Base-by-base conservation (phyloP, 2,329 filamentous ascomycete species). In the Clonostachys rosea region DNA sequence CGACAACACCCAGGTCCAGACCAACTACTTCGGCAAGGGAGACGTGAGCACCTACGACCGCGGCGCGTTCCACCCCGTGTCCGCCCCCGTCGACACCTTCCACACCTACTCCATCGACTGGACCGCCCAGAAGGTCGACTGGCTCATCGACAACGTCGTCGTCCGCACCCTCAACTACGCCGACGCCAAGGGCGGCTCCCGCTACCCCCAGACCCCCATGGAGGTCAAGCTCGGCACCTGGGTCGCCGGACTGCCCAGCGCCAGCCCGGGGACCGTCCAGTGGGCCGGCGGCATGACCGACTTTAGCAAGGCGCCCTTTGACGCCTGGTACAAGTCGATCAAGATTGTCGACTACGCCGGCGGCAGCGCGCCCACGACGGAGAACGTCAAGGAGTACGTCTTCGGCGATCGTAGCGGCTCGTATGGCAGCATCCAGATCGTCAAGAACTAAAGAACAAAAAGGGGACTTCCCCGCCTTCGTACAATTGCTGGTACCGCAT, bases 21-120 rank as follows among this genome's bases (percentile, higher is more conserved):
- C 83, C 63, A 95, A 95, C 71, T 95, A 90, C 73, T 89, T 87
- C 68, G 80, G 83, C 70, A 87, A 89, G 73, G 87, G 86, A 49
- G 71, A 88, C 66, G 83, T 78, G 46, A 77, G 76, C n/a, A 78
- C 77, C 48, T 90, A 83, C 66, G 83, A 90, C 68, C 84, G 86
- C 52, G 85, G 80, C 60, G 74, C 74, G 47, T 84, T 79, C 71
- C 76, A 83, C 58, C 51, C 70, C 16, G 74, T 89, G 44, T 54
- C 65, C 50, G 69, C 71, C 56, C 77, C 84, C 30, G 69, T 73
- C 54, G 78, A 81, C 39, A 68, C 68, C 5, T 75, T 72, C 59
- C 83, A 88, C 74, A 87, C 76, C 47, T 89, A 89, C 69, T 67
- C 77, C 12, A 59, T 89, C 49, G 78, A 86, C 63, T 90, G 86